phyloP scores from a whole-genome alignment of 1,284 basidiomycete species.

The Nidula niveotomentosa region DNA sequence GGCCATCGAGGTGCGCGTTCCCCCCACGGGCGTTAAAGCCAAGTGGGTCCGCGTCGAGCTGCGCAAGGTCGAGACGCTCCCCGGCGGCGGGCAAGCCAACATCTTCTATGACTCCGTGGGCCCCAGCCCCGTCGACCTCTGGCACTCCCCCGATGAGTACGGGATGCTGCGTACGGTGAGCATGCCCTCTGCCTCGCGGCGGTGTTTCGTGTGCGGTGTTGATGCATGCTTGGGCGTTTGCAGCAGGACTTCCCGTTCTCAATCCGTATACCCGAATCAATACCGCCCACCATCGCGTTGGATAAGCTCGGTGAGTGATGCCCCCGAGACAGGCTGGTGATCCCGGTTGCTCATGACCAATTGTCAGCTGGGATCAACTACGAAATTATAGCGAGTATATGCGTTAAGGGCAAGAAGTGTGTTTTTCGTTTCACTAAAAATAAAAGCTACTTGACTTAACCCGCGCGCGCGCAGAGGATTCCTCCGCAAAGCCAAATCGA shows the following conservation, averaged over 20 bases:
- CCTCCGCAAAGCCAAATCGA: slow-evolving; percentile 69
- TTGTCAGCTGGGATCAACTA: slow-evolving; percentile 74
- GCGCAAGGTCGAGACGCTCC: slow-evolving; percentile 82
- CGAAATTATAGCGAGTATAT: slow-evolving; percentile 82
- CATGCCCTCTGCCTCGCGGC: slow-evolving; percentile 8
- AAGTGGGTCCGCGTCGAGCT: slow-evolving; percentile 89
- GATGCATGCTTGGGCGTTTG: slow-evolving; percentile 1
- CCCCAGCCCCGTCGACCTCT: slow-evolving; percentile 68
- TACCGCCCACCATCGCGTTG: slow-evolving; percentile 79
- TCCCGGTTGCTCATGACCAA: neutral
- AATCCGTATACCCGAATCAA: slow-evolving; percentile 83
- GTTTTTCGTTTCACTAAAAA: slow-evolving; percentile 14
- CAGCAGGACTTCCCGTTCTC: slow-evolving; percentile 77
- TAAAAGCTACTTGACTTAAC: no score
- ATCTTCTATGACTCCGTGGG: slow-evolving; percentile 75
- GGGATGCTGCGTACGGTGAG: slow-evolving; percentile 65
- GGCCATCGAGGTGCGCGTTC: slow-evolving; percentile 83
- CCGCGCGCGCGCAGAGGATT: slow-evolving; percentile 49
- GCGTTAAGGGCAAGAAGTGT: slow-evolving; percentile 80
- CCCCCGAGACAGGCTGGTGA: neutral
- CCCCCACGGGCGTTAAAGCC: slow-evolving; percentile 76
- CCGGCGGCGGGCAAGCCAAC: slow-evolving; percentile 65
- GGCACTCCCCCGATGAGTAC: slow-evolving; percentile 75
- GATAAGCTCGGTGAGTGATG: slow-evolving; percentile 58
- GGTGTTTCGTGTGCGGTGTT: slow-evolving; percentile 1